A percentile compares a stretch with the other conserved stretches of the same genome.
Evolutionary conservation across 345 rosid genomes (phyloP).

Genomic region (Syzygium aqueum): DNA sequence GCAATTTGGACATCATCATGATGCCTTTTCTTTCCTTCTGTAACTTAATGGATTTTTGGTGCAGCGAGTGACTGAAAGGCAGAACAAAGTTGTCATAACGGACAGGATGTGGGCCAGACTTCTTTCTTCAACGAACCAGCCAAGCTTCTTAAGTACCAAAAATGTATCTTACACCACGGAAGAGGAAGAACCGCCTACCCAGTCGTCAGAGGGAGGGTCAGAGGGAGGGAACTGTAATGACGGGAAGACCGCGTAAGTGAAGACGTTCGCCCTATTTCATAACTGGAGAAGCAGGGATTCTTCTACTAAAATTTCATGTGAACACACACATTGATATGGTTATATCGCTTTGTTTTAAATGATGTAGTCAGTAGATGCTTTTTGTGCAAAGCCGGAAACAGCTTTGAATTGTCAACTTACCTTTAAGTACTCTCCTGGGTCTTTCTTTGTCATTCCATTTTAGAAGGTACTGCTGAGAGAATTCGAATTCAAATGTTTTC

Average conservation of each 20-base stretch:
- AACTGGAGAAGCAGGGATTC: not conserved
- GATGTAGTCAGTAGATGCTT: not conserved
- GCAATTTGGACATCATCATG: not conserved
- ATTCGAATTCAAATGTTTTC: not conserved
- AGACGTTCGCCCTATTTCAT: not conserved
- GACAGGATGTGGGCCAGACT: conserved; percentile 92
- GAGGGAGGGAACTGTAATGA: conserved; percentile 1
- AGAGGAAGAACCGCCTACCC: conserved; percentile 4
- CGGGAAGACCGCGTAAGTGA: not conserved
- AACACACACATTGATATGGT: not conserved
- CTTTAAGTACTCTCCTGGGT: not conserved
- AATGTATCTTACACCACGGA: not conserved
- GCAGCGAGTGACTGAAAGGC: conserved; percentile 61
- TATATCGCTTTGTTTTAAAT: not conserved
- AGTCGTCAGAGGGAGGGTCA: conserved; percentile 8
- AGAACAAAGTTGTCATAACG: conserved; percentile 64
- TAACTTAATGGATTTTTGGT: not conserved
- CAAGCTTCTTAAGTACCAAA: conserved; percentile 43
- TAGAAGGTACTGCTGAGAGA: not conserved
- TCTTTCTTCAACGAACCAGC: conserved; percentile 71
- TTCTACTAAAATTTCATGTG: not conserved
- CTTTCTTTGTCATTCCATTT: not conserved
- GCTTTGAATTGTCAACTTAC: not conserved
- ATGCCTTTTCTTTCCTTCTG: not conserved
- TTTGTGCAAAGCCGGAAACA: not conserved